Conservation (phyloP, 805 yeast species). For the Scheffersomyces amazonensis region DNA sequence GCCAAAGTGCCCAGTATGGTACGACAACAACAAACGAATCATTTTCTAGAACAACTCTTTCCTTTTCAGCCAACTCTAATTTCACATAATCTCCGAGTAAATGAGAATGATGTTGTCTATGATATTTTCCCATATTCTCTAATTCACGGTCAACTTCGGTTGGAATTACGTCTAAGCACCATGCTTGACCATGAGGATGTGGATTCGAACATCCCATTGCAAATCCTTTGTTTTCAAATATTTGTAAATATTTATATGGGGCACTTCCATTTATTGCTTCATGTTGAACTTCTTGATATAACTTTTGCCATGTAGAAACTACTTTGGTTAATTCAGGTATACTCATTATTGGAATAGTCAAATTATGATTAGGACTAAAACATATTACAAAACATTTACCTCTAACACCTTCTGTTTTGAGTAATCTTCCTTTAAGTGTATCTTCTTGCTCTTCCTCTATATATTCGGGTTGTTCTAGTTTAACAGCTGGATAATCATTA, state of each 20-base stretch:
- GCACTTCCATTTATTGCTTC: conserved; percentile 34
- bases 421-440: conserved; percentile 39
- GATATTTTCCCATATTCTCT: conserved; percentile 47
- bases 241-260: conserved; percentile 61
- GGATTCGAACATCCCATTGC: conserved; percentile 84
- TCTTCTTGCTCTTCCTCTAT: conserved; percentile 14
- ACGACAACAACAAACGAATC: conserved; percentile 66
- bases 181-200: conserved; percentile 82
- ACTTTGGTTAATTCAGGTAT: conserved; percentile 42
- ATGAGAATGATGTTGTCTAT: conserved; percentile 38
- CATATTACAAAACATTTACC: conserved; percentile 74
- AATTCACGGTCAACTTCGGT: conserved; percentile 64
- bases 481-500: conserved; percentile 73
- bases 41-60: conserved; percentile 56
- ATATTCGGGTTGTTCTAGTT: conserved; percentile 50
- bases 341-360: conserved; percentile 64
- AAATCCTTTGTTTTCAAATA: conserved; percentile 74
- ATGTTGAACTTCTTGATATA: conserved; percentile 43
- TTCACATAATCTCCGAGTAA: conserved; percentile 62
- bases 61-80: conserved; percentile 48
- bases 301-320: conserved; percentile 58
- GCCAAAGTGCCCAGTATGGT: conserved; percentile 85
- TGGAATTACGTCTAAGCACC: conserved; percentile 67
- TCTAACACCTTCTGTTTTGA: conserved; percentile 55
- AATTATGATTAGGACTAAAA: conserved; percentile 65